phyloP scores from a whole-genome alignment of 2,329 filamentous ascomycete species.

The Metarhizium humberi region DNA sequence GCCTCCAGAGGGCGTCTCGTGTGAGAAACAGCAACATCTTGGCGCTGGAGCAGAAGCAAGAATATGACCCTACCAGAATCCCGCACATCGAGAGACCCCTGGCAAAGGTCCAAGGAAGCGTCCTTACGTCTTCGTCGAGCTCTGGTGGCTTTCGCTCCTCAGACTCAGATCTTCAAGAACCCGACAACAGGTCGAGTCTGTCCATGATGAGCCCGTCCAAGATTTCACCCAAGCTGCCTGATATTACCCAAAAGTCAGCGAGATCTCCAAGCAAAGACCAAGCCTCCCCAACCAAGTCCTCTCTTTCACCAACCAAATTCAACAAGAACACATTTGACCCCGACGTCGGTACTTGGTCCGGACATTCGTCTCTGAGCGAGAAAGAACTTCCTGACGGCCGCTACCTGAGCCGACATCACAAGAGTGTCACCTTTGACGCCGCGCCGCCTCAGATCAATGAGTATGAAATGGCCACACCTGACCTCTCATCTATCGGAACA shows the following conservation, averaged over 20 bases:
- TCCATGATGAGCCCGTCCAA: slow-evolving; percentile 22
- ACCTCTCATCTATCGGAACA: slow-evolving; percentile 83
- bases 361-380: slow-evolving; percentile 51
- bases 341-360: slow-evolving; percentile 58
- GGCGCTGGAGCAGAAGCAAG: slow-evolving; percentile 80
- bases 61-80: slow-evolving; percentile 77
- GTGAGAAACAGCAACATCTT: slow-evolving; percentile 99
- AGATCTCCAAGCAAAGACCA: slow-evolving; percentile 59
- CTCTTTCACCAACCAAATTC: slow-evolving; percentile 60
- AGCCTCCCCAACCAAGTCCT: slow-evolving; percentile 79
- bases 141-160: slow-evolving; percentile 44
- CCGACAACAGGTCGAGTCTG: slow-evolving; percentile 36
- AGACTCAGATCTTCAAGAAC: slow-evolving; percentile 29
- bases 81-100: slow-evolving; percentile 76
- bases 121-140: slow-evolving; percentile 52
- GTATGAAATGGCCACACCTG: slow-evolving; percentile 95
- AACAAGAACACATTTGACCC: slow-evolving; percentile 63
- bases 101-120: slow-evolving; percentile 65
- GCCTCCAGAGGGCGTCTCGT: slow-evolving; percentile 84
- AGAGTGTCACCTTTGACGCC: slow-evolving; percentile 94
- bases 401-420: slow-evolving; percentile 72
- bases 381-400: slow-evolving; percentile 54
- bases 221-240: slow-evolving; percentile 7
- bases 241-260: slow-evolving; percentile 17
- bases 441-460: slow-evolving; percentile 92